Conservation (phyloP, 2,329 filamentous ascomycete genomes). For the Ophiostoma piceae region DNA sequence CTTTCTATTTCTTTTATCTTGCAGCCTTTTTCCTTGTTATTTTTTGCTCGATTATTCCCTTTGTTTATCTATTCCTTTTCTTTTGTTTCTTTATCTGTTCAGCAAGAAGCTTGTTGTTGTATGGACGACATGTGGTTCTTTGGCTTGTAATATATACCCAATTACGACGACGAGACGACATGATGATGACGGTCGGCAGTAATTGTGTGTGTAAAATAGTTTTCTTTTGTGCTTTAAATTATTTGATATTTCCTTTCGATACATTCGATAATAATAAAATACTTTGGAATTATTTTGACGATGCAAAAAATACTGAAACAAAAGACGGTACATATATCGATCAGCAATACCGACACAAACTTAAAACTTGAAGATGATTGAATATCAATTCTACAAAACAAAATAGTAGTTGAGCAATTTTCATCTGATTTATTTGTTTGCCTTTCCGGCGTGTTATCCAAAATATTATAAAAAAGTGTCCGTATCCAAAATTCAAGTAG, state of each 20-base stretch:
- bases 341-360: no score
- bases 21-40: neutral
- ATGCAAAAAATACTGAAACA: no score
- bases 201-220: neutral
- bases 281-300: no score
- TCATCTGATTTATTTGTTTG: no score
- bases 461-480: neutral
- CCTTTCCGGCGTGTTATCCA: neutral
- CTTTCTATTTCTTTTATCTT: neutral
- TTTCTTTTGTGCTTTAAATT: neutral
- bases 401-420: no score
- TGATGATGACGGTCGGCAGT: neutral
- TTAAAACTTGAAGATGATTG: no score
- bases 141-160: constrained; percentile 4
- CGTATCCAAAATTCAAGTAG: neutral
- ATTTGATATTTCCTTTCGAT: no score
- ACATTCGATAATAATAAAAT: no score
- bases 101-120: neutral
- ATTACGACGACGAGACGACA: neutral
- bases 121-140: neutral
- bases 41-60: constrained; percentile 10
- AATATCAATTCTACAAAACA: no score
- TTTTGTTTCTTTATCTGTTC: neutral
- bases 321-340: no score
- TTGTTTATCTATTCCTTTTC: neutral